Base-by-base conservation (phyloP, 2,329 filamentous ascomycete genomes). In the Fusarium burgessii region DNA sequence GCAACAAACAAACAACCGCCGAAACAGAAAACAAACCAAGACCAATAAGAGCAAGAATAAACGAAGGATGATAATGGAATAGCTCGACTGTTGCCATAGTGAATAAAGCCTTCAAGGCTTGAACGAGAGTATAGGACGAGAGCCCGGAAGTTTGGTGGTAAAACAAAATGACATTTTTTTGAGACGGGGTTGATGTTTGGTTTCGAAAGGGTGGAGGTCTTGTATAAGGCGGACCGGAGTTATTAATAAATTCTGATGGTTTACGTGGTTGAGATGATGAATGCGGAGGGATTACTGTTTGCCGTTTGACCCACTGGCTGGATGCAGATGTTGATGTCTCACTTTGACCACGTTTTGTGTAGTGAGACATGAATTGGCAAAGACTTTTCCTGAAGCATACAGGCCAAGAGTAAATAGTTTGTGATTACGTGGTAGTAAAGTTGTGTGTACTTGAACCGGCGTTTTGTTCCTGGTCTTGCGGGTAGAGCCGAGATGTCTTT, bases 41-140 rank as follows among this genome's bases (percentile, higher is more conserved):
- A 46, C 82, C 83, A 33, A 82, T 67, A 5, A 81, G 77, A 10
- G 85, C 84, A 3, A 81, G 80, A 2, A 78, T 77, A 13, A 82
- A 72, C 2, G 81, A 84, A 1, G 85, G 85, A 33, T 83, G 74
- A 71, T 87, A 87, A 52, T 84, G 82, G 74, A 87, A 88, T 32
- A 77, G 58, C 25, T 71, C 13, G n/a, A 35, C 18, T 38, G 51
- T 63, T 36, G 49, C 47, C 68, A 71, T 71, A 15, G 5, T 50
- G 45, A 25, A 2, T 13, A 12, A 42, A 29, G 17, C 20, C n/a
- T 25, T 25, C 20, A 55, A 45, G 64, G 57, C 40, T 36, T 43
- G 42, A 17, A 23, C 7, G 41, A 35, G 38, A 49, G 55, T 23
- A 15, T 40, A 45, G 27, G 55, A 47, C 12, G 18, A 40, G 10